Percentiles rank a stretch among this genome's conserved stretches.
Conservation (phyloP, 1,139 yeast genomes). For the Taphrina pruni region DNA sequence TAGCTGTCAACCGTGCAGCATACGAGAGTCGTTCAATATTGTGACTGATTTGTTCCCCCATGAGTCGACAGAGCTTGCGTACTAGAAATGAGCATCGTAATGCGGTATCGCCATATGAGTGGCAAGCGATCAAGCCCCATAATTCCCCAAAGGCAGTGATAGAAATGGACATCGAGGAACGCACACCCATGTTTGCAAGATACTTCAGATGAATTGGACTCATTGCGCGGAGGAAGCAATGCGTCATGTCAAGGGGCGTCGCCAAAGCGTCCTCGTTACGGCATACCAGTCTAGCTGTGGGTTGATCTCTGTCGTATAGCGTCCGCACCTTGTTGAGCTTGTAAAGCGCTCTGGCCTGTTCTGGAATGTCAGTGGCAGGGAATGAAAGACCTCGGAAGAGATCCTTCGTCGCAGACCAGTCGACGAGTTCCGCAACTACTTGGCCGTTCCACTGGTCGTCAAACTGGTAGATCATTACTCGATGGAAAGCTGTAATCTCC, state of each 20-base stretch:
- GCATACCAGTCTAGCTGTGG: slow-evolving; percentile 39
- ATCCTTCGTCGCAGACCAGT: slow-evolving; percentile 39
- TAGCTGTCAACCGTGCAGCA: slow-evolving; percentile 35
- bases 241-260: slow-evolving; percentile 39
- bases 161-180: slow-evolving; percentile 36
- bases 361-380: slow-evolving; percentile 41
- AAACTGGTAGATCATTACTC: slow-evolving; percentile 40
- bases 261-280: slow-evolving; percentile 30
- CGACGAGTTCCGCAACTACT: slow-evolving; percentile 40
- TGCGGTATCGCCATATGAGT: slow-evolving; percentile 28
- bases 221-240: slow-evolving; percentile 40
- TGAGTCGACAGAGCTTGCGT: slow-evolving; percentile 34
- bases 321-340: slow-evolving; percentile 38
- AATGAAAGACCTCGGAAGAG: slow-evolving; percentile 39
- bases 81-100: slow-evolving; percentile 32
- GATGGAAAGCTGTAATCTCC: slow-evolving; percentile 36
- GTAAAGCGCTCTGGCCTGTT: slow-evolving; percentile 37
- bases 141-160: slow-evolving; percentile 39
- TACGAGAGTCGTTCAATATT: slow-evolving; percentile 40
- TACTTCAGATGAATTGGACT: slow-evolving; percentile 40
- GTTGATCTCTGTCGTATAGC: slow-evolving; percentile 33
- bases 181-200: slow-evolving; percentile 41
- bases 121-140: slow-evolving; percentile 41
- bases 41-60: slow-evolving; percentile 37
- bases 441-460: slow-evolving; percentile 42